Evolutionary conservation across 306 rosid genomes (phyloP), one percentile per base, ranked within the genome.

Genomic region (Trichosanthes cucumerina): DNA sequence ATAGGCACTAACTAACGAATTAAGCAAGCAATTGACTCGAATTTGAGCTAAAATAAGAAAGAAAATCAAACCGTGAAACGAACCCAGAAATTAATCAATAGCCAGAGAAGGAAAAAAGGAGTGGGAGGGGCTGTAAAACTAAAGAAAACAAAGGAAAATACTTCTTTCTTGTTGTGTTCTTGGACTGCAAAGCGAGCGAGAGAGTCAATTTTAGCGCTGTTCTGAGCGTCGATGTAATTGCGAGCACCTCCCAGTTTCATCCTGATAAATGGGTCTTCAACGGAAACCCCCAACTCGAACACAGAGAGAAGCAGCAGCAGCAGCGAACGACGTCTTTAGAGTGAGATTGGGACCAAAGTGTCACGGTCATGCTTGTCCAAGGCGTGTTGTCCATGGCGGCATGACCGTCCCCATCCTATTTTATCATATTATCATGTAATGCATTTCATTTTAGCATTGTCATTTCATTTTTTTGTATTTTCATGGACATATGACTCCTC

Each of bases 171-270:
- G 77, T 86, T 86, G 85, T 81, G 87, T 3, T 86, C 84, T 34
- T 81, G 65, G 59, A 79, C 89, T 57, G 87, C 89, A 69, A 86
- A 86, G 31, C 89, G 89, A 54, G 80, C 89, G 34, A 86, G 85
- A 75, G 50, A 31, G 24, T 83, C 83, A 52, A 63, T 54, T 5
- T 92, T 93, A 47, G 50, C 34, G 57, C 26, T 44, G 69, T 79
- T 70, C 33, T 46, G 81, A 47, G 52, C 24, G 64, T 66, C 76
- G 21, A 13, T 79, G 46, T 14, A 63, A 39, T 64, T 50, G 14
- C 57, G 26, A 21, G 66, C 28, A 7, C 82, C 77, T 21, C 77
- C 77, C 10, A 52, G 53, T 36, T 54, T 79, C 82, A 79, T 79
- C 70, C 70, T 56, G 54, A 70, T 39, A 26, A 36, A 38, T 34